Evolutionary conservation across 305 asterid species (phyloP), one percentile per base, ranked within the genome.

Genomic region (Galium porrigens): DNA sequence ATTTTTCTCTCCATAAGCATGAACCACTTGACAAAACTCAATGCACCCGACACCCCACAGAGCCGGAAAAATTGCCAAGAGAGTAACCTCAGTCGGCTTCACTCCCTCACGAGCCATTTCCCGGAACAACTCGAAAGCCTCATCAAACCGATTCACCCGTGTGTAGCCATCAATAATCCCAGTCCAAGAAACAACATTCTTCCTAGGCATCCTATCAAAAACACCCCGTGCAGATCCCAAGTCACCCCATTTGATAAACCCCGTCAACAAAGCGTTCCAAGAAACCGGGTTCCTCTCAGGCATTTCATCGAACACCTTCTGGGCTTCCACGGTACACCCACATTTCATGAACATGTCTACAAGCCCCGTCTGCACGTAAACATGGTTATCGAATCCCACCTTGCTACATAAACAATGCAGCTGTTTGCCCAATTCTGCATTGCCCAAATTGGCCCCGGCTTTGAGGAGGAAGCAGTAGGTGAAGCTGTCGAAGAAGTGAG

Each of bases 381-480:
- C 61, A 56, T 56, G 61, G 37, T 56, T 27, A 15, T 56, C 61
- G 34, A 56, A 56, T 14, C 95, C 94, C n/a, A 36, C 75, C 64
- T 85, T 86, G 32, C 63, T 7, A 74, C 75, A 74, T 8, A 75
- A 70, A 64, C 89, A 84, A 48, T 84, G 94, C 52, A 85, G 57
- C 73, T 82, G 92, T 15, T 53, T 73, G 8, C 95, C 98, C 0
- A 68, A 42, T 56, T 44, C 51, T 14, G 58, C 6, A 20, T 64
- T 64, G 3, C 70, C 73, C 71, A 79, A 64, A 74, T 81, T 84
- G 34, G 84, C 84, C 11, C 77, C 82, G 4, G 92, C 90, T 73
- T 91, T 91, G 27, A 83, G 69, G 66, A 88, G 78, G 73, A 88
- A 91, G 6, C 85, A 80, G 73, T 84, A 85, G 2, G 95, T 82